These are phyloP conservation scores for Candida peoriensis DNA, from an alignment of 805 yeast species.

Conservation along the genomic window DNA sequence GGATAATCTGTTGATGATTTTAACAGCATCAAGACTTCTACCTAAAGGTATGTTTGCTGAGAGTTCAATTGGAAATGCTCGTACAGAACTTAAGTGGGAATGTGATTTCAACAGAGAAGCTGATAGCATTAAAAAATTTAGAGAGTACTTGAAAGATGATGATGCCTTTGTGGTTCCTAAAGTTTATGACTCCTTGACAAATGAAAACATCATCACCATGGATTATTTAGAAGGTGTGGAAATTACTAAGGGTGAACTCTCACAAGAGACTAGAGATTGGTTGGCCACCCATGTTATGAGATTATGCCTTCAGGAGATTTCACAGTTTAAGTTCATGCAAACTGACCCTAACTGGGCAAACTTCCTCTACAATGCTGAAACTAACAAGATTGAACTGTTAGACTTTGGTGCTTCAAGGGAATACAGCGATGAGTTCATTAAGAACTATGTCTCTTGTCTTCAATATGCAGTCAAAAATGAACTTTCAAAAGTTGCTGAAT, in stretches of 20 bases:
- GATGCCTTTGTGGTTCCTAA: slow-evolving; percentile 73
- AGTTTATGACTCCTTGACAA: slow-evolving; percentile 72
- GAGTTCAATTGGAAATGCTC: slow-evolving; percentile 86
- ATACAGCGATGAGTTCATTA: slow-evolving; percentile 62
- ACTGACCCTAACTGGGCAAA: slow-evolving; percentile 99
- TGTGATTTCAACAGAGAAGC: slow-evolving; percentile 95
- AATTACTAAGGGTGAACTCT: slow-evolving; percentile 70
- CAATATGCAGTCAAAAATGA: slow-evolving; percentile 66
- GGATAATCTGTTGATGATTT: slow-evolving; percentile 72
- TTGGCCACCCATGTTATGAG: slow-evolving; percentile 85
- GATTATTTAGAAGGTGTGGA: slow-evolving; percentile 79
- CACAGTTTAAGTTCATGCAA: slow-evolving; percentile 86
- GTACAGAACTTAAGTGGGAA: slow-evolving; percentile 94
- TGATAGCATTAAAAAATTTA: slow-evolving; percentile 61
- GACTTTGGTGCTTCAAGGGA: slow-evolving; percentile 96
- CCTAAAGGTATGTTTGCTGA: slow-evolving; percentile 93
- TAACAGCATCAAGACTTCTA: slow-evolving; percentile 79
- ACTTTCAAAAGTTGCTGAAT: slow-evolving; percentile 53
- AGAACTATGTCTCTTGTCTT: slow-evolving; percentile 63
- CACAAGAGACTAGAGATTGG: slow-evolving; percentile 71
- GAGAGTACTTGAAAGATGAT: slow-evolving; percentile 52
- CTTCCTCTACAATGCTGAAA: slow-evolving; percentile 72
- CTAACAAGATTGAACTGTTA: slow-evolving; percentile 72
- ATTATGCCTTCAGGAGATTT: slow-evolving; percentile 80
- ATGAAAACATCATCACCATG: slow-evolving; percentile 86